Evolutionary conservation across 257 asterid genomes (phyloP).

Genomic region (Nemophila menziesii): DNA sequence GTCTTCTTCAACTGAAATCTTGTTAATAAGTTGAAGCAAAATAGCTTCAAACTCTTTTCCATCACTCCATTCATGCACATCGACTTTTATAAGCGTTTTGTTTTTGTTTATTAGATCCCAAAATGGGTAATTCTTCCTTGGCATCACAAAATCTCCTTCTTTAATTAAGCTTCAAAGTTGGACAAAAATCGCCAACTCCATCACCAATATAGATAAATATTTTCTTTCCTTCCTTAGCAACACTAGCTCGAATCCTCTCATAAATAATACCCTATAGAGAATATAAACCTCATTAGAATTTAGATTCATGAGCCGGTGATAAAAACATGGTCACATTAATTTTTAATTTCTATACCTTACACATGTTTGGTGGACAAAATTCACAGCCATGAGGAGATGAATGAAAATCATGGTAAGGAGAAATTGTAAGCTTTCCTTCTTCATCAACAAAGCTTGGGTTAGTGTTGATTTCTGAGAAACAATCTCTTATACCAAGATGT

Average conservation of each 20-base stretch:
- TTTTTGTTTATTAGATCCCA: conserved; percentile 56
- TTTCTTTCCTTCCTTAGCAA: conserved; percentile 44
- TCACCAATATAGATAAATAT: conserved; percentile 61
- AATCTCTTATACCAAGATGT: conserved; percentile 47
- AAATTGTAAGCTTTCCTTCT: conserved; percentile 52
- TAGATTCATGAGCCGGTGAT: too few species aligned
- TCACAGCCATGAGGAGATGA: conserved; percentile 33
- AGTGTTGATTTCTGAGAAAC: conserved; percentile 57
- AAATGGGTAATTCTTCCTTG: conserved; percentile 60
- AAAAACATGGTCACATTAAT: too few species aligned
- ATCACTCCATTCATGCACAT: conserved; percentile 48
- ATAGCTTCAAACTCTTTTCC: conserved; percentile 42
- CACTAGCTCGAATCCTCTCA: conserved; percentile 43
- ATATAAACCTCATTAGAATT: too few species aligned
- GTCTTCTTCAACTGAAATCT: conserved; percentile 22
- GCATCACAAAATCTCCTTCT: conserved; percentile 57
- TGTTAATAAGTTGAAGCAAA: conserved; percentile 29
- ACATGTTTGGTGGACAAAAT: conserved; percentile 42
- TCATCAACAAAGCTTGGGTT: conserved; percentile 58
- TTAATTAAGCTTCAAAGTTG: conserved; percentile 33
- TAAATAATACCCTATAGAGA: conserved; percentile 54
- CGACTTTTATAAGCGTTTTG: conserved; percentile 24
- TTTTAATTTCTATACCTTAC: conserved; percentile 30
- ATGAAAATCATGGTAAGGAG: conserved; percentile 54
- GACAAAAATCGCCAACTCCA: conserved; percentile 62